Evolutionary conservation across 768 basidiomycete species (phyloP).

Genomic region (Lyophyllum decastes): DNA sequence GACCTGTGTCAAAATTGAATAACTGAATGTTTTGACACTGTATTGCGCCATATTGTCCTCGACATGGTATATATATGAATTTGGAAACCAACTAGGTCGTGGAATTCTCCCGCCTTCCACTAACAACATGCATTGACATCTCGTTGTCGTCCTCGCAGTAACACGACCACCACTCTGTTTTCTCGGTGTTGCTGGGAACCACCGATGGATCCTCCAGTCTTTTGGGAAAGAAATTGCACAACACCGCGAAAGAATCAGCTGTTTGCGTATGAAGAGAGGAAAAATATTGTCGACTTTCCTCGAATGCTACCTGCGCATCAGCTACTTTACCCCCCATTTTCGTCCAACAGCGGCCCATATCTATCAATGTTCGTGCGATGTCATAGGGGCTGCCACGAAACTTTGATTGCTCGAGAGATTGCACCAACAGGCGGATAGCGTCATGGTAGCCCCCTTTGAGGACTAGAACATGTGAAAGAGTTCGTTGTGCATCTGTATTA

Average conservation of each 20-base stretch:
- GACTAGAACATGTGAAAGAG: neutral
- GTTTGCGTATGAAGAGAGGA: neutral
- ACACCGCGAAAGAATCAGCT: neutral
- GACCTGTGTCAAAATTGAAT: too few species aligned
- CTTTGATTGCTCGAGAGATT: neutral
- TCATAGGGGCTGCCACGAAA: neutral
- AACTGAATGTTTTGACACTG: too few species aligned
- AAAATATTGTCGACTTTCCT: neutral
- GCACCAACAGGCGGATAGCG: neutral
- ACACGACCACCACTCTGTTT: too few species aligned
- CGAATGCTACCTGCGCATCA: neutral
- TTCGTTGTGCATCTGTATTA: neutral
- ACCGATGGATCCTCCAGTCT: neutral
- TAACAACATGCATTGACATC: too few species aligned
- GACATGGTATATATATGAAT: too few species aligned
- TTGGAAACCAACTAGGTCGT: too few species aligned
- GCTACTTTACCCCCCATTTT: neutral
- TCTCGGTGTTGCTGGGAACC: neutral
- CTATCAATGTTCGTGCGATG: neutral
- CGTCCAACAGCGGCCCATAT: neutral
- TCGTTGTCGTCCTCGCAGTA: too few species aligned
- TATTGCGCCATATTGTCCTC: too few species aligned
- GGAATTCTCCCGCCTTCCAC: too few species aligned
- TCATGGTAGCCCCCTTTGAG: neutral
- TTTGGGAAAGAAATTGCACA: neutral